A percentile compares a stretch with the other conserved stretches of the same genome.
Evolutionary conservation across 495 filamentous ascomycete genomes (phyloP).

Genomic region (Friedmanniomyces endolithicus): DNA sequence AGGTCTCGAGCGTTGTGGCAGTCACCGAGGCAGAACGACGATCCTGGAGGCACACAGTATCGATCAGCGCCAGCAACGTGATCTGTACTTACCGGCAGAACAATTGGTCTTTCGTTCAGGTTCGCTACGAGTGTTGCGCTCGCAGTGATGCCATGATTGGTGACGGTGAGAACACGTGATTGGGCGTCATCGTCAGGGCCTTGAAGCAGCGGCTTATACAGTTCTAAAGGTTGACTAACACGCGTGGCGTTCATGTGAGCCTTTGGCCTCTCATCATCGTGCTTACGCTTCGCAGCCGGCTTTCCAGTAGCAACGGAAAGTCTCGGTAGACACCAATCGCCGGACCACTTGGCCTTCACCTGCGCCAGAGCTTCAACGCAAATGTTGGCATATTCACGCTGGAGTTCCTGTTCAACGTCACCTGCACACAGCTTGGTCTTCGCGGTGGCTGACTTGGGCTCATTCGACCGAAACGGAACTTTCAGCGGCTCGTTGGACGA

Average conservation of each 20-base stretch:
- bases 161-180: background rate
- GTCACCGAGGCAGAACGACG: slow-evolving; percentile 39
- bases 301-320: slow-evolving; percentile 5
- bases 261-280: background rate
- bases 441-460: slow-evolving; percentile 27
- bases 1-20: slow-evolving; percentile 19
- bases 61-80: background rate
- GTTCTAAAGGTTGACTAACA: too few species aligned
- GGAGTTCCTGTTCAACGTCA: slow-evolving; percentile 16
- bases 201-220: too few species aligned
- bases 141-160: background rate
- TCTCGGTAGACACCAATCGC: slow-evolving; percentile 36
- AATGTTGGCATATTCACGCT: slow-evolving; percentile 14
- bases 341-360: slow-evolving; percentile 21
- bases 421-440: slow-evolving; percentile 12
- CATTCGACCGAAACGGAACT: slow-evolving; percentile 22
- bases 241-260: background rate
- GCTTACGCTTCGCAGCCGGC: slow-evolving; percentile 17
- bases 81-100: background rate
- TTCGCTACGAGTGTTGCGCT: slow-evolving; percentile 11
- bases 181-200: too few species aligned
- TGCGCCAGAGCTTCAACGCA: slow-evolving; percentile 23
- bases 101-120: background rate
- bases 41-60: slow-evolving; percentile 41
- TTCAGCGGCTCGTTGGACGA: slow-evolving; percentile 22